Conservation (phyloP, 768 basidiomycete species). For the Suillus alpinus region DNA sequence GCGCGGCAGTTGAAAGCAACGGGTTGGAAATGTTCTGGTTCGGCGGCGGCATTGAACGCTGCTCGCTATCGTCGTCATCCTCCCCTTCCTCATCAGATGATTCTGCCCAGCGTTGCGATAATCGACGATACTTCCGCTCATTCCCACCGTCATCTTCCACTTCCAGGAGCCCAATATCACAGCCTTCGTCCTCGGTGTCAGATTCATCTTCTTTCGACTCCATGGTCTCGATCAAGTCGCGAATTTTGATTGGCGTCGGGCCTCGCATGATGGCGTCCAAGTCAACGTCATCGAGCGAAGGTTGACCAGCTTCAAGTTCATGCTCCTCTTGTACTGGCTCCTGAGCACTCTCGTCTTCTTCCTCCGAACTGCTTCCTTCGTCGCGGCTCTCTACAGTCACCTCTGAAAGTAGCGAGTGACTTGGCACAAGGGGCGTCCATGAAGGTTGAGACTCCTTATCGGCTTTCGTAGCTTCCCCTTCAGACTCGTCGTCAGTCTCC, state of each 20-base stretch:
- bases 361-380: slow-evolving; percentile 42
- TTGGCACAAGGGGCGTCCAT: slow-evolving; percentile 24
- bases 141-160: slow-evolving; percentile 35
- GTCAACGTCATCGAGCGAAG: slow-evolving; percentile 18
- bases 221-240: slow-evolving; percentile 29
- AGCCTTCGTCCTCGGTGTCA: slow-evolving; percentile 36
- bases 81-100: slow-evolving; percentile 32
- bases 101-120: slow-evolving; percentile 29
- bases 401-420: slow-evolving; percentile 33
- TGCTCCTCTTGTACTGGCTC: slow-evolving; percentile 16
- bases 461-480: neutral
- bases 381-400: slow-evolving; percentile 34
- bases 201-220: slow-evolving; percentile 31
- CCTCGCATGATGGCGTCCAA: slow-evolving; percentile 44
- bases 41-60: neutral
- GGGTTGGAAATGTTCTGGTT: neutral
- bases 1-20: neutral
- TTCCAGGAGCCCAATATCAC: slow-evolving; percentile 38
- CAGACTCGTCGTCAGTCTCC: slow-evolving; percentile 5
- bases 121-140: slow-evolving; percentile 31
- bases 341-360: slow-evolving; percentile 25
- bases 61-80: slow-evolving; percentile 18
- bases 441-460: slow-evolving; percentile 1
- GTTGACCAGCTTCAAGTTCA: slow-evolving; percentile 1
- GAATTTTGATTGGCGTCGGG: slow-evolving; percentile 25